Base-by-base conservation (phyloP, 495 filamentous ascomycete genomes). In the Tuber umbilicatum region DNA sequence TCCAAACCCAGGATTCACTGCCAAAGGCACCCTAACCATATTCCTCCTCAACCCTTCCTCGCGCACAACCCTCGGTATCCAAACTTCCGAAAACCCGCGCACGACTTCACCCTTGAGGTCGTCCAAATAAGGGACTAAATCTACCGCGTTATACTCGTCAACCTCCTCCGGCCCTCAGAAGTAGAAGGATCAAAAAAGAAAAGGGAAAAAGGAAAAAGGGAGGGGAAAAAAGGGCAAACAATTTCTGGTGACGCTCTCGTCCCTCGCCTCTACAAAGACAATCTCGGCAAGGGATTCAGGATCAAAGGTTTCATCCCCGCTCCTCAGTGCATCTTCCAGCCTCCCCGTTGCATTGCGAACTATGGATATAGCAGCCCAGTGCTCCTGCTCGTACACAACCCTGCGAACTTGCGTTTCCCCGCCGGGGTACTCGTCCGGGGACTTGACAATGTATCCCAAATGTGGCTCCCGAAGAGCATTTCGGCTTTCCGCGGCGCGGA, bases 291-390 rank as follows among this genome's bases (percentile, higher is more conserved):
- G 87, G 35, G 89, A 90, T 16, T 85, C 84, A 0, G 90, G 90
- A 72, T 91, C 88, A 79, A 92, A 93, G 21, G 86, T 87, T 5
- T 84, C 76, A 82, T 92, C 91, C 0, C 87, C 87, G 21, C 81
- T 86, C 5, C 83, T 80, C 10, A 91, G 84, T 0, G 90, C 90
- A n/a, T 83, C 78, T 68, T 86, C 86, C 16, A 92, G 84, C 27
- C 91, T 82, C 2, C 85, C 82, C 0, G 89, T 92, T 0, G 91
- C 90, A 76, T 92, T 91, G 16, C 89, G 73, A 75, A 90, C 89
- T 77, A 92, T 84, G 72, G 91, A 86, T 40, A 93, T 84, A 5
- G 90, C 90, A 0, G 87, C 89, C 84, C 87, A 91, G 27, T 87
- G 86, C 31, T 90, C 81, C 73, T 88, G 87, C 70, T 92, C 86